phyloP scores from a whole-genome alignment of 208 protist species.

The Leishmania lainsoni region DNA sequence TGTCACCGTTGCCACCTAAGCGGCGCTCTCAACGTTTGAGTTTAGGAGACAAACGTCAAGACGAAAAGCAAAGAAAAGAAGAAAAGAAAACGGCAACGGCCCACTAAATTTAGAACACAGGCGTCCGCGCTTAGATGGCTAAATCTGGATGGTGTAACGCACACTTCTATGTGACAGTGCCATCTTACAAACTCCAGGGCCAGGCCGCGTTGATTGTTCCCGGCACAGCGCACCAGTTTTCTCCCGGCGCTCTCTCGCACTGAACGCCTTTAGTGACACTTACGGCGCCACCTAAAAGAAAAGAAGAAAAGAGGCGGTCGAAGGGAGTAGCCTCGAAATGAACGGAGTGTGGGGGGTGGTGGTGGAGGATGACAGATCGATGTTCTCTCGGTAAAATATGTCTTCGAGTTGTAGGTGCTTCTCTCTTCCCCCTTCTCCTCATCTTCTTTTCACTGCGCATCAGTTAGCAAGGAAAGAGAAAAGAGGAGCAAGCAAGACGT shows the following conservation, averaged over 20 bases:
- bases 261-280: background rate
- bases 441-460: background rate
- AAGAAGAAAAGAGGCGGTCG: background rate
- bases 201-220: background rate
- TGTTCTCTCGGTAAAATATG: background rate
- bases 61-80: background rate
- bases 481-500: background rate
- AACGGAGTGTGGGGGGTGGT: background rate
- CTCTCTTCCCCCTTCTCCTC: too few relatives aligned
- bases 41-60: background rate
- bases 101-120: background rate
- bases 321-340: background rate
- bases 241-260: background rate
- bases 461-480: background rate
- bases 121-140: background rate
- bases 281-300: background rate
- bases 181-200: background rate
- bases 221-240: background rate
- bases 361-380: background rate
- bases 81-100: background rate
- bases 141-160: background rate
- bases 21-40: background rate
- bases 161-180: background rate
- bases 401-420: background rate
- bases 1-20: background rate